phyloP scores from a whole-genome alignment of 2,329 filamentous ascomycete genomes.

The Fusarium subtropicale region DNA sequence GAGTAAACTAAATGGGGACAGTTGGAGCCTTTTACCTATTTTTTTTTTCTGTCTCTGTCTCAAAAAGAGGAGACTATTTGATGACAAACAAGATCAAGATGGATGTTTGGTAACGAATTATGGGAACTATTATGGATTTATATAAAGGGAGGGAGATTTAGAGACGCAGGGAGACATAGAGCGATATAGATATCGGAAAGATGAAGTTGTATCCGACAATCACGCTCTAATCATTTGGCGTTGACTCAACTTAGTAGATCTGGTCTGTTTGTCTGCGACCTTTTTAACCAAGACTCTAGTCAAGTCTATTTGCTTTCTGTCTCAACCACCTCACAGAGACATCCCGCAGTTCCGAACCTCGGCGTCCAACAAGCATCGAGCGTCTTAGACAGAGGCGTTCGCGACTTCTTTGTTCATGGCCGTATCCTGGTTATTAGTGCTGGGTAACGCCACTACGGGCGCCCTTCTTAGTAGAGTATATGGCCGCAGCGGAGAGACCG shows the following conservation, averaged over 20 bases:
- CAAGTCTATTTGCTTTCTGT: conserved; percentile 44
- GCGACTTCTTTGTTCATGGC: conserved; percentile 16
- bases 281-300: not conserved
- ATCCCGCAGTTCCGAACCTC: conserved; percentile 32
- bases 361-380: conserved; percentile 30
- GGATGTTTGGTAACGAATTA: conserved; percentile 18
- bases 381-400: conserved; percentile 35
- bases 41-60: not conserved
- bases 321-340: conserved; percentile 41
- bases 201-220: conserved; percentile 24
- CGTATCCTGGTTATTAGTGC: conserved; percentile 3
- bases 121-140: conserved; percentile 9
- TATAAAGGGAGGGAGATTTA: conserved; percentile 34
- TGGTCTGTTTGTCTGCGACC: conserved; percentile 8
- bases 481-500: conserved; percentile 22
- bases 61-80: conserved; percentile 10
- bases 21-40: conserved; percentile 18
- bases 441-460: conserved; percentile 2
- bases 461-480: conserved; percentile 1
- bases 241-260: conserved; percentile 10
- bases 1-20: conserved; percentile 29
- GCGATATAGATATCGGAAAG: not conserved
- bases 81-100: conserved; percentile 17
- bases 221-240: conserved; percentile 24
- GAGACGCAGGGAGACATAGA: conserved; percentile 26